These are phyloP conservation scores for Dendryphion nanum DNA, from an alignment of 2,329 filamentous ascomycete genomes.

Conservation along the genomic window DNA sequence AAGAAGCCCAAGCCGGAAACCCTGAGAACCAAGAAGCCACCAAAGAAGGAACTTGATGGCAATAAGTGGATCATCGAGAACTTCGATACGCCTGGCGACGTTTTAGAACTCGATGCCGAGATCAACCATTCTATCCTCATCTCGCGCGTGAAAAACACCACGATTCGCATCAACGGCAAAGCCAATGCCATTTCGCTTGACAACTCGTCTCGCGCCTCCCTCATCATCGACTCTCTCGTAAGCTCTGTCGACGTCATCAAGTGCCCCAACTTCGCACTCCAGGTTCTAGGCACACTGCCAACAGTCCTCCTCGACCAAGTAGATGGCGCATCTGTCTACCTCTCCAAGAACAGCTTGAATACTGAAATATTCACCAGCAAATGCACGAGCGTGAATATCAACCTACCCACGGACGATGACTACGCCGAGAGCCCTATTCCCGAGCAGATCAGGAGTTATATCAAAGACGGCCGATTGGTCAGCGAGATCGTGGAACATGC, in stretches of 20 bases:
- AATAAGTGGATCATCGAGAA: constrained; percentile 98
- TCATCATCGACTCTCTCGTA: constrained; percentile 86
- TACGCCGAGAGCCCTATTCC: constrained; percentile 85
- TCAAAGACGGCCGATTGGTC: constrained; percentile 73
- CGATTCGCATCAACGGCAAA: constrained; percentile 86
- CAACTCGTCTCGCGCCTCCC: constrained; percentile 78
- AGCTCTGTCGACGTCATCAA: constrained; percentile 95
- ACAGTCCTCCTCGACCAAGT: constrained; percentile 92
- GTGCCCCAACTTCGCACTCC: constrained; percentile 89
- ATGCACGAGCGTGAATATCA: constrained; percentile 81
- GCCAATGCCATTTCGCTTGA: constrained; percentile 96
- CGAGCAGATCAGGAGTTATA: constrained; percentile 82
- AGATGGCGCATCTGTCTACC: constrained; percentile 83
- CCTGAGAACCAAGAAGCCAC: constrained; percentile 49
- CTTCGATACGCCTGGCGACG: constrained; percentile 71
- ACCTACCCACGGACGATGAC: constrained; percentile 74
- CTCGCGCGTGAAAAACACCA: constrained; percentile 85
- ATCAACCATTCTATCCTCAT: constrained; percentile 90
- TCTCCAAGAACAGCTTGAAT: constrained; percentile 72
- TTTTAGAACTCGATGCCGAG: constrained; percentile 77
- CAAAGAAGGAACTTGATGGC: constrained; percentile 52
- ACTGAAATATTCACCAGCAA: constrained; percentile 91
- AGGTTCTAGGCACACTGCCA: constrained; percentile 81
- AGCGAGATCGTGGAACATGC: constrained; percentile 96
- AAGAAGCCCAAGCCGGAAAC: constrained; percentile 58